Base-by-base conservation (phyloP, 345 rosid species). In the Physaria fendleri region DNA sequence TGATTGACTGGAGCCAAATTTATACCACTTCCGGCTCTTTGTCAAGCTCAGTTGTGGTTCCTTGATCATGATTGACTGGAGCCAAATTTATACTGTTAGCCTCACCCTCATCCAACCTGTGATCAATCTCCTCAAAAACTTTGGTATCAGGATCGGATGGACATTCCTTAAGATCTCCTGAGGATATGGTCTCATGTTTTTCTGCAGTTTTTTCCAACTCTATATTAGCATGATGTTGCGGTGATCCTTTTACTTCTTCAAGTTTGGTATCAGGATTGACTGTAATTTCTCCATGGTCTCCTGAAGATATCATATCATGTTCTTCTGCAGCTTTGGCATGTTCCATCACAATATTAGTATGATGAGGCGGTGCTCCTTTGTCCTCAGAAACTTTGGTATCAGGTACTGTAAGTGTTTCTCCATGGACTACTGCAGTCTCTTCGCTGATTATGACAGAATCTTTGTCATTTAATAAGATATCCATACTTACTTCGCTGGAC, bases 221-320 rank as follows among this genome's bases (percentile, higher is more conserved):
- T 24, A 29, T 30, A 53, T 20, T 15, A 46, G 13, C 34, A 54
- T 72, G 28, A 45, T 10, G 16, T 21, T 38, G 51, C 8, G 41
- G 51, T 7, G 68, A 46, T 21, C 47, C 59, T 30, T 20, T 13
- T 10, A 25, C n/a, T n/a, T n/a, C n/a, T n/a, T n/a, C n/a, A n/a
- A n/a, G n/a, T n/a, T n/a, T n/a, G n/a, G n/a, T n/a, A n/a, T n/a
- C 72, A 63, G 73, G 38, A 53, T 45, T 42, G 27, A 34, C 69
- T 18, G 52, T 56, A 56, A 30, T 37, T 48, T 49, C 54, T 13
- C 15, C 2, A 17, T 17, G 53, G 18, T 43, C 66, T 43, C 41
- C 50, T 8, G 67, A 21, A 25, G 40, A 42, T 56, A 52, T 14
- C 16, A 53, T 35, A 41, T 59, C 50, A 38, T 54, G 59, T 40